A percentile compares a stretch with the other conserved stretches of the same genome.
phyloP scores from a whole-genome alignment of 75 land plant species.

The Larix kaempferi region DNA sequence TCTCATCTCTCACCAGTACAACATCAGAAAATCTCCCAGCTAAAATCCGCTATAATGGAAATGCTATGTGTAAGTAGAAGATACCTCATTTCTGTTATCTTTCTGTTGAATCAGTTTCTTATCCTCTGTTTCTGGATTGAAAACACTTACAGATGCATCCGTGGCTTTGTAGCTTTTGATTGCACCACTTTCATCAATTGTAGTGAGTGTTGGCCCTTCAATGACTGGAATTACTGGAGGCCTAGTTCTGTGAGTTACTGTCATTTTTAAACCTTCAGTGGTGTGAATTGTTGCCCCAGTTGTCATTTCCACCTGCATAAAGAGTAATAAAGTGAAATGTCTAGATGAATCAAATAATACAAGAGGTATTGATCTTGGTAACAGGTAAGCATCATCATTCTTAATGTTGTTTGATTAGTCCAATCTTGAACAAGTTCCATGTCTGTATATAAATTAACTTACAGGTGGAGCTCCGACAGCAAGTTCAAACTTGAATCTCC shows the following conservation, averaged over 20 bases:
- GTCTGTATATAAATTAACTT: slow-evolving; percentile 19
- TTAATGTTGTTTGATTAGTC: not conserved
- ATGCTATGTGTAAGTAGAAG: not conserved
- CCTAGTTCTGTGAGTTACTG: slow-evolving; percentile 54
- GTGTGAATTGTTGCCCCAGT: slow-evolving; percentile 99
- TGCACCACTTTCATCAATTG: slow-evolving; percentile 14
- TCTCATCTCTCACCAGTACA: not conserved
- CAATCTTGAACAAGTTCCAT: not conserved
- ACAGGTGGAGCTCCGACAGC: slow-evolving; percentile 92
- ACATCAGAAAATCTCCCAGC: not conserved
- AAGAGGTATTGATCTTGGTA: not conserved
- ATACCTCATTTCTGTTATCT: slow-evolving; percentile 1
- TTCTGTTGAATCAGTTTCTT: not conserved
- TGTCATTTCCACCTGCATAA: slow-evolving; percentile 80
- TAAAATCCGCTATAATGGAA: not conserved
- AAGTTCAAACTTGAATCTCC: slow-evolving; percentile 77
- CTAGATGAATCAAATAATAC: not conserved
- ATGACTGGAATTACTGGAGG: slow-evolving; percentile 55
- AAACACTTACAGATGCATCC: slow-evolving; percentile 6
- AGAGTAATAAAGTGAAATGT: slow-evolving; percentile 4
- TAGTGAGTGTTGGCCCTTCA: slow-evolving; percentile 16
- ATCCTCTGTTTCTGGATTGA: not conserved
- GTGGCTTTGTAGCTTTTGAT: slow-evolving; percentile 13
- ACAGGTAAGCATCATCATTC: not conserved
- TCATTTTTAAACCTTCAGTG: slow-evolving; percentile 79